Base-by-base conservation (phyloP, 805 yeast species). In the Crinitomyces ghanaensis region DNA sequence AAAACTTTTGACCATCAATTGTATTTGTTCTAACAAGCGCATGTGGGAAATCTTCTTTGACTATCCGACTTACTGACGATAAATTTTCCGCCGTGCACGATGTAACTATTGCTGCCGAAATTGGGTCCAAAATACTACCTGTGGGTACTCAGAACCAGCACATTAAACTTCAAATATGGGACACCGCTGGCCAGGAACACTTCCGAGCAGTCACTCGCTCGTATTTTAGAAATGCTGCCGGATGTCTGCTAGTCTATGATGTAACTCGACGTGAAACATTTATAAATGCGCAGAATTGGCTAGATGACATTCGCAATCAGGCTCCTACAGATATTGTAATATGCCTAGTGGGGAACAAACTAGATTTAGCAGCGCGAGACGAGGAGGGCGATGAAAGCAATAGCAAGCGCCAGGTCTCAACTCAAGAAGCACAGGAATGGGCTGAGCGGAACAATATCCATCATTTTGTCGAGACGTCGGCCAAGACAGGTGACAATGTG, bases 311-410 rank as follows among this genome's bases (percentile, higher is more conserved):
- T 42, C 62, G 70, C 42, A 56, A 62, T 12, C 85, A 82, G 69
- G 77, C 79, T 15, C 68, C 71, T 39, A 64, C 46, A 79, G 72
- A 74, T 27, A 70, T 84, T 31, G 72, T 80, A 28, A 78, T 85
- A 36, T 74, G 82, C 31, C 53, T 85, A 7, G 77, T 84, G 5
- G 95, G 95, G 1, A 86, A 80, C 52, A 85, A 85, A 57, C 40
- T 56, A 6, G 95, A 86, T 53, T 49, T 83, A 26, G 44, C 36
- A 8, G 31, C 19, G 37, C 61, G 19, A 38, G n/a, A n/a, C n/a
- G n/a, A n/a, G n/a, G n/a, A n/a, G n/a, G n/a, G n/a, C n/a, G n/a
- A n/a, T n/a, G n/a, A n/a, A n/a, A n/a, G n/a, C n/a, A n/a, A n/a
- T n/a, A n/a, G n/a, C n/a, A 19, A 28, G 13, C 38, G 61, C 11